A percentile compares a stretch with the other conserved stretches of the same genome.
phyloP scores from a whole-genome alignment of 2,329 filamentous ascomycete species.

The Parascedosporium putredinis region DNA sequence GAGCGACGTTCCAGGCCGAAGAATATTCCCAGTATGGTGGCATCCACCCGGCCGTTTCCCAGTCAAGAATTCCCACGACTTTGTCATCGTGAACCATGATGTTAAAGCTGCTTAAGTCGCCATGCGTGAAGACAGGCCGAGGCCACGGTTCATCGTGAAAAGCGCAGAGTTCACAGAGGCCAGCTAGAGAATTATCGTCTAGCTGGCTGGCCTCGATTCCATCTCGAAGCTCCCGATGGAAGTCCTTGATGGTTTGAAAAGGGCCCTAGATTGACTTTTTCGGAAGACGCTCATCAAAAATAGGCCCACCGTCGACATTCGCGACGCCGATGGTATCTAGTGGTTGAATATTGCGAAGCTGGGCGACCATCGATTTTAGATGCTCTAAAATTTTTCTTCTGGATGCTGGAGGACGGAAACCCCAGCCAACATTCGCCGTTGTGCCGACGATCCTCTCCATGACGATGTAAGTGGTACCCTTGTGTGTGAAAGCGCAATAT shows the following conservation, averaged over 20 bases:
- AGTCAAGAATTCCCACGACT: constrained; percentile 18
- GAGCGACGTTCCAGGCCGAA: constrained; percentile 9
- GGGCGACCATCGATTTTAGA: constrained; percentile 12
- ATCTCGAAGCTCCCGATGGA: constrained; percentile 16
- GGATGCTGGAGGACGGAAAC: constrained; percentile 12
- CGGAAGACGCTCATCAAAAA: constrained; percentile 17
- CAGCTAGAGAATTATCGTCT: constrained; percentile 4
- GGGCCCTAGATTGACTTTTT: constrained; percentile 15
- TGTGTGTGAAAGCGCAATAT: constrained; percentile 27
- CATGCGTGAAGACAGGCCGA: constrained; percentile 5
- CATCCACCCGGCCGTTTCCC: constrained; percentile 17
- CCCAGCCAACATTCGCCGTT: constrained; percentile 11
- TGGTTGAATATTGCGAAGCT: constrained; percentile 12
- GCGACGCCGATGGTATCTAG: constrained; percentile 7
- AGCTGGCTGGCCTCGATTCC: constrained; percentile 1
- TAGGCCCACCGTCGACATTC: constrained; percentile 14
- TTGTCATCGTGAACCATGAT: constrained; percentile 17
- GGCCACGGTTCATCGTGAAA: constrained; percentile 14
- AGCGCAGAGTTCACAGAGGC: constrained; percentile 11
- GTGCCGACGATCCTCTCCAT: constrained; percentile 27
- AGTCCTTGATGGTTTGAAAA: constrained; percentile 17
- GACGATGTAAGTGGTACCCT: constrained; percentile 27
- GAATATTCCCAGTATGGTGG: constrained; percentile 18
- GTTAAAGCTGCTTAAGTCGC: constrained; percentile 20
- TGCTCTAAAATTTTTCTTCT: constrained; percentile 14